Evolutionary conservation across 2,329 filamentous ascomycete genomes (phyloP).

Genomic region (Aspergillus sojae): DNA sequence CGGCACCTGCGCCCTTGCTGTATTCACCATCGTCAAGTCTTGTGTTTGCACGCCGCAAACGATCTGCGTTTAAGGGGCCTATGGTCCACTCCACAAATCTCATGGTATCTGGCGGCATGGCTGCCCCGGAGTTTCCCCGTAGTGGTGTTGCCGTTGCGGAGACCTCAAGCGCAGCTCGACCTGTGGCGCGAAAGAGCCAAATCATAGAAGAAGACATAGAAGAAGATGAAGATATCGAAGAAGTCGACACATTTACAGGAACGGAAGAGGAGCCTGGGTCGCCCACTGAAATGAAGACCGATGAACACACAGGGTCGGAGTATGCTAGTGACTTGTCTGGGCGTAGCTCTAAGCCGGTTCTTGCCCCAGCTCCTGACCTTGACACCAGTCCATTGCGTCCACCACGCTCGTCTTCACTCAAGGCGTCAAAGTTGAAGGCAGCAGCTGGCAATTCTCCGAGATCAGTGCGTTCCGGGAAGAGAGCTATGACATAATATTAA

Average conservation of each 20-base stretch:
- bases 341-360: constrained; percentile 26
- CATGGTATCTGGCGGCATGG: constrained; percentile 35
- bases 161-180: constrained; percentile 24
- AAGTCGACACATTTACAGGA: constrained; percentile 44
- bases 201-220: constrained; percentile 49
- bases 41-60: constrained; percentile 50
- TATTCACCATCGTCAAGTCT: constrained; percentile 46
- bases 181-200: constrained; percentile 41
- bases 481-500: neutral
- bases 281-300: constrained; percentile 23
- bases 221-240: constrained; percentile 44
- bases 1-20: constrained; percentile 38
- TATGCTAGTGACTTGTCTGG: constrained; percentile 19
- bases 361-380: constrained; percentile 37
- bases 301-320: constrained; percentile 13
- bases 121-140: constrained; percentile 37
- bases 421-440: constrained; percentile 19
- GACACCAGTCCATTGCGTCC: constrained; percentile 35
- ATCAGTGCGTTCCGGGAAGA: constrained; percentile 17
- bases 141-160: constrained; percentile 27
- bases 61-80: constrained; percentile 50
- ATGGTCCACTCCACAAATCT: constrained; percentile 44
- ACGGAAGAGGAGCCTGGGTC: constrained; percentile 32
- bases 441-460: constrained; percentile 20
- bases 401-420: constrained; percentile 44